Conservation (phyloP, 192 early-diverging fungal species). For the Gorgonomyces haynaldii region DNA sequence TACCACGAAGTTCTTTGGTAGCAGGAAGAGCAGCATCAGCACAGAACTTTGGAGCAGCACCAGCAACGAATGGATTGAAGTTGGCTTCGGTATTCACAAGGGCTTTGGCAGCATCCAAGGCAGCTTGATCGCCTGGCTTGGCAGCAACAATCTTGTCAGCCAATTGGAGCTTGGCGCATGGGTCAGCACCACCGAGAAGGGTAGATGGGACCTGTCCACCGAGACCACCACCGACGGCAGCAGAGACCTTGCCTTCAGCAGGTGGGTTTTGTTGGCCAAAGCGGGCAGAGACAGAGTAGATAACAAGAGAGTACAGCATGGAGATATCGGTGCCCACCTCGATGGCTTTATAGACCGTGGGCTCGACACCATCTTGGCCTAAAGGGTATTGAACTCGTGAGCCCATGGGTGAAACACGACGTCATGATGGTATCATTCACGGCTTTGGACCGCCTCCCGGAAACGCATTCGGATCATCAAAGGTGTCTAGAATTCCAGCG, state of each 20-base stretch:
- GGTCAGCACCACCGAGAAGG: slow-evolving; percentile 24
- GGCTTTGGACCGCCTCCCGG: no score
- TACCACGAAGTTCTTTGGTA: slow-evolving; percentile 12
- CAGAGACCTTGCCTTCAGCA: background rate
- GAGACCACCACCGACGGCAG: slow-evolving; percentile 8
- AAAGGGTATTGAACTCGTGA: no score
- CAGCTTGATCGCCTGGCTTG: slow-evolving; percentile 6
- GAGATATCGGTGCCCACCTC: no score
- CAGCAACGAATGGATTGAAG: slow-evolving; percentile 22
- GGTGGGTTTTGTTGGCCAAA: slow-evolving; percentile 21
- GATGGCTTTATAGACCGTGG: no score
- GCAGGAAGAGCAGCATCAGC: slow-evolving; percentile 12
- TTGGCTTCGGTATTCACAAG: slow-evolving; percentile 20
- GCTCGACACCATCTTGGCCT: no score
- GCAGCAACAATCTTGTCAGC: slow-evolving; percentile 15
- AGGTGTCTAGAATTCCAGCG: no score
- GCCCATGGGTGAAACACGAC: no score
- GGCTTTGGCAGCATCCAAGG: slow-evolving; percentile 6
- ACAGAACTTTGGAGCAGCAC: slow-evolving; percentile 11
- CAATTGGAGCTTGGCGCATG: slow-evolving; percentile 20
- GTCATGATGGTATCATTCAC: no score
- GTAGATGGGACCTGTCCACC: slow-evolving; percentile 11
- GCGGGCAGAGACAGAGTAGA: background rate
- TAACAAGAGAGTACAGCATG: no score
- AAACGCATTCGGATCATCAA: no score